Evolutionary conservation across 306 rosid species (phyloP).

Genomic region (Lotus japonicus): DNA sequence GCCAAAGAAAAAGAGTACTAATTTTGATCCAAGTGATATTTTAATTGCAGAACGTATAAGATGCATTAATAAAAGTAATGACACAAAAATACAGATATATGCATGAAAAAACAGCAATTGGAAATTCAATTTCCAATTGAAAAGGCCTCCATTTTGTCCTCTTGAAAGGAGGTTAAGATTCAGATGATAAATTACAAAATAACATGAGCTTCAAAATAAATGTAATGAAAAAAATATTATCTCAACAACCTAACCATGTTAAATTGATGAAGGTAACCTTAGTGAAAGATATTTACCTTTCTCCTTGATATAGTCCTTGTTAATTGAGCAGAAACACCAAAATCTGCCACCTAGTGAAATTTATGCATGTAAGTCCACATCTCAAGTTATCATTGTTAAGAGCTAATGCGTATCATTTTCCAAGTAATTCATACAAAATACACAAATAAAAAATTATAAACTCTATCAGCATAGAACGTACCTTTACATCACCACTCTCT

Average conservation of each 20-base stretch:
- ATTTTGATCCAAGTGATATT: background rate
- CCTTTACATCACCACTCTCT: conserved; percentile 98
- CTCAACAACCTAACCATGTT: conserved; percentile 10
- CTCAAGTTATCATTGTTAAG: background rate
- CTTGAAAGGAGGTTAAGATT: background rate
- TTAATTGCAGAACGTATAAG: background rate
- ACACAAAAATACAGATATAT: background rate
- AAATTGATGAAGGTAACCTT: conserved; percentile 8
- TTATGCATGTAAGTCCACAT: conserved; percentile 23
- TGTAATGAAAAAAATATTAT: background rate
- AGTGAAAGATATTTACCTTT: conserved; percentile 55
- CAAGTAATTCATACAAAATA: conserved; percentile 18
- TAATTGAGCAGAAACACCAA: conserved; percentile 97
- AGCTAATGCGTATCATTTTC: background rate
- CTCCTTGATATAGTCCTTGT: conserved; percentile 98
- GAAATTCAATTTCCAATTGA: background rate
- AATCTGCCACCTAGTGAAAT: conserved; percentile 85
- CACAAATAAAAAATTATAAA: conserved; percentile 1
- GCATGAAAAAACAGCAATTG: background rate
- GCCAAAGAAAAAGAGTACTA: background rate
- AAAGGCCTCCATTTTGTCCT: background rate
- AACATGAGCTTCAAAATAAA: background rate
- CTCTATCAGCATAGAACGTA: conserved; percentile 24
- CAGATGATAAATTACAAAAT: background rate
- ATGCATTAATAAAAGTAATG: background rate